phyloP scores from a whole-genome alignment of 2,329 filamentous ascomycete genomes.

The Colletotrichum liriopes region DNA sequence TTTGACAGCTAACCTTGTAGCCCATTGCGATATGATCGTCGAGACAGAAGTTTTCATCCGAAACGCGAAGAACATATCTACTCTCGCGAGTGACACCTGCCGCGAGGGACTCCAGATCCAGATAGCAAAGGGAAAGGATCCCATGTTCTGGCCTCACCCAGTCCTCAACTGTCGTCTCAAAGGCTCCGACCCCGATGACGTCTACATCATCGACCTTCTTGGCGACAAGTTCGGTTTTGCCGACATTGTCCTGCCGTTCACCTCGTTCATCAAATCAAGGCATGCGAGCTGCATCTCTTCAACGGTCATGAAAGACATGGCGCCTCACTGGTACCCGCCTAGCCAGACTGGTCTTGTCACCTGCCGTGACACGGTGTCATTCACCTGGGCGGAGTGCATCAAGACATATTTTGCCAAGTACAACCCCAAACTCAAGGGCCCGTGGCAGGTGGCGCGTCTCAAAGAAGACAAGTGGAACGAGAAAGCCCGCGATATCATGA shows the following conservation, averaged over 20 bases:
- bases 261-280: constrained; percentile 22
- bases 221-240: constrained; percentile 27
- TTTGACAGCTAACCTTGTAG: constrained; percentile 9
- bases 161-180: constrained; percentile 35
- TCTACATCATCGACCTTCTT: constrained; percentile 39
- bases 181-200: constrained; percentile 3
- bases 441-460: constrained; percentile 24
- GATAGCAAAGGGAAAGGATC: constrained; percentile 33
- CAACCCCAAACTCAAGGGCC: constrained; percentile 3
- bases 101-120: constrained; percentile 11
- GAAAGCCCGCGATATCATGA: background rate
- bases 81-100: constrained; percentile 10
- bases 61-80: constrained; percentile 29
- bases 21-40: constrained; percentile 33
- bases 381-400: constrained; percentile 6
- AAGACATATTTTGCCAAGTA: constrained; percentile 1
- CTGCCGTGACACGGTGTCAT: constrained; percentile 25
- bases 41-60: constrained; percentile 38
- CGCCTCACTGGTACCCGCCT: constrained; percentile 23
- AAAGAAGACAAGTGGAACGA: constrained; percentile 8
- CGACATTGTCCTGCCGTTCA: constrained; percentile 21
- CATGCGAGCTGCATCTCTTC: constrained; percentile 21
- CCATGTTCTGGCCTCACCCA: constrained; percentile 44
- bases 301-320: constrained; percentile 1
- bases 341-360: constrained; percentile 15